Evolutionary conservation across 768 basidiomycete genomes (phyloP).

Genomic region (Kwoniella botswanensis): DNA sequence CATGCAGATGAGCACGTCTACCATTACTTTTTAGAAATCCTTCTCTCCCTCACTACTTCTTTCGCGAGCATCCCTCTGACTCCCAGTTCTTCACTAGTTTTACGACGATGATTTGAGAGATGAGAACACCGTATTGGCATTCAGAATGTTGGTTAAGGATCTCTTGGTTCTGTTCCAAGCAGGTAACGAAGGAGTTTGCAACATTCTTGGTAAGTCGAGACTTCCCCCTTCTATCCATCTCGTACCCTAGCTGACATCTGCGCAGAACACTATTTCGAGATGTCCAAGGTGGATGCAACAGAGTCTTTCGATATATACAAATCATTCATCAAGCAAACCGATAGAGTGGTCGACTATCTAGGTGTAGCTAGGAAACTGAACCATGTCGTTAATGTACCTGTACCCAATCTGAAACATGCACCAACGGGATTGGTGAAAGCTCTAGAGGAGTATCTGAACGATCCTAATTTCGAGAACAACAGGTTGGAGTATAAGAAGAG

Average conservation of each 20-base stretch:
- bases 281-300: slow-evolving; percentile 90
- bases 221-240: slow-evolving; percentile 3
- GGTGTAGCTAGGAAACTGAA: slow-evolving; percentile 90
- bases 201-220: slow-evolving; percentile 60
- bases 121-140: slow-evolving; percentile 82
- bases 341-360: slow-evolving; percentile 85
- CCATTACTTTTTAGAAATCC: too few relatives aligned
- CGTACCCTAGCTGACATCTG: neutral
- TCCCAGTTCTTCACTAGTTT: slow-evolving; percentile 65
- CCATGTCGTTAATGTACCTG: slow-evolving; percentile 87
- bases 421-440: slow-evolving; percentile 92
- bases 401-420: slow-evolving; percentile 91
- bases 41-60: too few relatives aligned
- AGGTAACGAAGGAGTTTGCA: slow-evolving; percentile 86
- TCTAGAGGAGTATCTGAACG: slow-evolving; percentile 92
- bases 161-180: slow-evolving; percentile 93
- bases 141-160: slow-evolving; percentile 95
- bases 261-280: slow-evolving; percentile 92
- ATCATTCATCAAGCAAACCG: slow-evolving; percentile 91
- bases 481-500: slow-evolving; percentile 86
- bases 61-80: too few relatives aligned
- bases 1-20: neutral
- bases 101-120: slow-evolving; percentile 93
- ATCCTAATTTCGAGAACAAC: slow-evolving; percentile 96
- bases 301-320: slow-evolving; percentile 87